Base-by-base conservation (phyloP, 2,329 filamentous ascomycete species). In the Pseudocercospora macadamiae region DNA sequence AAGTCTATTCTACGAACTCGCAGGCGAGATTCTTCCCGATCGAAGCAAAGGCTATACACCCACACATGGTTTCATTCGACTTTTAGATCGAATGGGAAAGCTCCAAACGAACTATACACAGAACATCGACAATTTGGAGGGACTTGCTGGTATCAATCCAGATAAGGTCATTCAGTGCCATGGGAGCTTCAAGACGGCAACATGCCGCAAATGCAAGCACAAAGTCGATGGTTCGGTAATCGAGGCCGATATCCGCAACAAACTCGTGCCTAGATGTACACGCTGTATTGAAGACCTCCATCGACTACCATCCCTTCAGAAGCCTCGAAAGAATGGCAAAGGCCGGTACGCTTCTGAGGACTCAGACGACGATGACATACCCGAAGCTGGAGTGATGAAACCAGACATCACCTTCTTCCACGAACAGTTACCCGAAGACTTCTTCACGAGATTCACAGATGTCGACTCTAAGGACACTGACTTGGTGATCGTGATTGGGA, bases 371-470 rank as follows among this genome's bases (percentile, higher is more conserved):
- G 83, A 86, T 70, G 82, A 87, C 65, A 85, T 89, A 36, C 86
- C 86, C 2, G 80, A 83, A 48, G 84, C 86, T 2, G 91, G 90
- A 57, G 86, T 96, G 72, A 96, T 96, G 91, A 96, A 85, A 82
- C 95, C 95, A 7, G 93, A 97, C 77, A 97, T 99, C 71, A 97
- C 91, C 47, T 97, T 99, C 79, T 97, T 97, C 70, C 93, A 93
- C 66, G 95, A 99, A 77, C 83, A 87, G 51, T 86, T 99, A 1
- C 93, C 93, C 0, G 86, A 90, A 67, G 84, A 86, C 66, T 99
- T 99, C 75, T 89, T 89, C 57, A 81, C 85, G 51, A 88, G 93
- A 6, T 83, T 97, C 12, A 86, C 90, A n/a, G 83, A 90, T 60
- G 84, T 91, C 67, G 95, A 99, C 75, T 86, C 86, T 59, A 85